Base-by-base conservation (phyloP, 495 filamentous ascomycete genomes). In the Penicillium tannophilum region DNA sequence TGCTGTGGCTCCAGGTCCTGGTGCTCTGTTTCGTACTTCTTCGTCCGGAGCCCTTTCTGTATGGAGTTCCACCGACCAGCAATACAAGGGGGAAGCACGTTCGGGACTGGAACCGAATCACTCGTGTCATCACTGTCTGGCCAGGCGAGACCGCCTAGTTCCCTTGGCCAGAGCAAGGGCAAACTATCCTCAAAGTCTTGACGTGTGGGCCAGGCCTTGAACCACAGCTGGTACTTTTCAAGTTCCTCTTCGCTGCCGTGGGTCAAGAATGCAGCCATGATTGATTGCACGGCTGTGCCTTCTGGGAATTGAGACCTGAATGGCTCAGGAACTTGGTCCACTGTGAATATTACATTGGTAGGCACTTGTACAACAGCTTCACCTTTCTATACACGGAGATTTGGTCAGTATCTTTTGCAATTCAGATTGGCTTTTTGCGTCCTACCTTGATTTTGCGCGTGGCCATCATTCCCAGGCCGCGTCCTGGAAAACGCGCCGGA, bases 401-500 rank as follows among this genome's bases (percentile, higher is more conserved):
- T 23, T 54, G 36, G 16, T 45, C 16, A 35, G 46, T 47, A 41
- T 51, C 19, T 49, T 49, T 4, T 28, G 10, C 19, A 19, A 0
- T 43, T 26, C 28, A 3, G 9, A 8, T 28, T 23, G 11, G 45
- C 0, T 28, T 50, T 23, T 9, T 55, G 24, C 26, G 30, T 33
- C 62, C 17, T 74, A 91, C 90, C 75, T 87, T 70, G 56, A 93
- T 80, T 6, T 74, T 70, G 16, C 80, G 79, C 3, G 83, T 85
- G 4, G 90, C 87, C 39, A 91, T 80, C 54, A 96, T 85, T 24
- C 92, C 90, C 11, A 93, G 73, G 8, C 91, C 91, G 24, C 87
- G 78, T 2, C 86, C 85, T 9, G 85, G 82, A 28, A 93, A 82
- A 63, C 65, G 75, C 17, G 71, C 79, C 36, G 88, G 83, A 17